phyloP scores from a whole-genome alignment of 169 alveolate genomes.

The Plasmodium relictum region DNA sequence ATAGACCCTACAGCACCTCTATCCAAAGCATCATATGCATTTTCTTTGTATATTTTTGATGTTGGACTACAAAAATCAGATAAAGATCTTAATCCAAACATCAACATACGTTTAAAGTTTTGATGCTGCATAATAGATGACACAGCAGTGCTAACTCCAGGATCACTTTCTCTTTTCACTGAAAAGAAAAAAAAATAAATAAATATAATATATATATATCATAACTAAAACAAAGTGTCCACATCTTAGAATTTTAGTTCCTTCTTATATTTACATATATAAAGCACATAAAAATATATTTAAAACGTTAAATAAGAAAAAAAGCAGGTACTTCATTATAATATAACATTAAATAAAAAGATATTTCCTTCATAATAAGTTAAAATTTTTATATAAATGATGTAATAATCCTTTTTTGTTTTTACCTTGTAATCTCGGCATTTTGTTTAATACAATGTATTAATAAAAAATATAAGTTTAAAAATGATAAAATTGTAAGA shows the following conservation, averaged over 20 bases:
- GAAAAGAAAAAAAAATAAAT: constrained; percentile 75
- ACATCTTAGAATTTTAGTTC: neutral
- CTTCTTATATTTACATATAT: neutral
- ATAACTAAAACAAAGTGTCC: neutral
- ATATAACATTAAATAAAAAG: neutral
- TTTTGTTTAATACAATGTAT: constrained; percentile 29
- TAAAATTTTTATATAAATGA: neutral
- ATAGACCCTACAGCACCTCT: constrained; percentile 89
- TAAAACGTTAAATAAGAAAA: neutral
- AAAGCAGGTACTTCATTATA: neutral
- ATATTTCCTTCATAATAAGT: neutral
- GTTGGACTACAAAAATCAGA: constrained; percentile 93
- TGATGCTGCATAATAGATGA: constrained; percentile 93
- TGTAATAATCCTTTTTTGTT: neutral
- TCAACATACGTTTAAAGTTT: constrained; percentile 93
- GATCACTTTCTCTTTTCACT: constrained; percentile 91
- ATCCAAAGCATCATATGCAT: constrained; percentile 92
- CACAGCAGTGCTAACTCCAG: constrained; percentile 95
- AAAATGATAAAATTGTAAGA: neutral
- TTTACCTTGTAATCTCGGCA: constrained; percentile 71
- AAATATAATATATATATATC: constrained; percentile 8
- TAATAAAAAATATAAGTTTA: constrained; percentile 15
- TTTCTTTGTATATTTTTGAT: constrained; percentile 90
- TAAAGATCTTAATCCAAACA: constrained; percentile 93
- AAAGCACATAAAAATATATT: neutral